Percentiles rank a stretch among this genome's conserved stretches.
Conservation (phyloP, 1,139 yeast genomes). For the Debaryomycetaceae sp. region DNA sequence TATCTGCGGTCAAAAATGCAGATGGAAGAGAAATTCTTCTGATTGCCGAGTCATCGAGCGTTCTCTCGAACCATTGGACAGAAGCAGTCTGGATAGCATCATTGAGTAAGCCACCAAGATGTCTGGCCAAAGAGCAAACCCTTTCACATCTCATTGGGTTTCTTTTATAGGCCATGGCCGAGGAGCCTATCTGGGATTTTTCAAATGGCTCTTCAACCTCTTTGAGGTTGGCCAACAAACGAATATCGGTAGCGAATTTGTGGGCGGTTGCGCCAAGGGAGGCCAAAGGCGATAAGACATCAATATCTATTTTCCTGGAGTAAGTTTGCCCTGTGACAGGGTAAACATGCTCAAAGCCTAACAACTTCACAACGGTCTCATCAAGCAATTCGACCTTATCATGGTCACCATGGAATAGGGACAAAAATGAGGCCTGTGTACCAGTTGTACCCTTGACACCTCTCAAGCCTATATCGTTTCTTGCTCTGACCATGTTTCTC, state of each 20-base stretch:
- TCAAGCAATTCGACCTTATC: slow-evolving; percentile 93
- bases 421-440: slow-evolving; percentile 93
- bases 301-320: slow-evolving; percentile 96
- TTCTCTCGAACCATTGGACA: slow-evolving; percentile 99
- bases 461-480: slow-evolving; percentile 93
- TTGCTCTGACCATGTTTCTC: slow-evolving; percentile 91
- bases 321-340: slow-evolving; percentile 99
- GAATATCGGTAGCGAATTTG: slow-evolving; percentile 95
- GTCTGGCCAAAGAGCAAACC: slow-evolving; percentile 95
- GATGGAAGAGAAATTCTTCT: slow-evolving; percentile 96
- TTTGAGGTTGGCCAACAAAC: slow-evolving; percentile 93
- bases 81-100: slow-evolving; percentile 97
- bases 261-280: slow-evolving; percentile 96
- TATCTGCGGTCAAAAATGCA: slow-evolving; percentile 94
- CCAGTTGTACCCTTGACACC: slow-evolving; percentile 99
- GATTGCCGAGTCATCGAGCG: slow-evolving; percentile 96
- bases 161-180: slow-evolving; percentile 99
- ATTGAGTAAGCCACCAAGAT: slow-evolving; percentile 82
- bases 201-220: slow-evolving; percentile 98
- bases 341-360: slow-evolving; percentile 92
- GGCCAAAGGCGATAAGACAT: slow-evolving; percentile 86
- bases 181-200: slow-evolving; percentile 94
- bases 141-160: slow-evolving; percentile 99
- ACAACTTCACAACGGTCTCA: slow-evolving; percentile 83
- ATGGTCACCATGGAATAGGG: slow-evolving; percentile 94